Conservation (phyloP, 306 rosid species). For the Vigna mungo region DNA sequence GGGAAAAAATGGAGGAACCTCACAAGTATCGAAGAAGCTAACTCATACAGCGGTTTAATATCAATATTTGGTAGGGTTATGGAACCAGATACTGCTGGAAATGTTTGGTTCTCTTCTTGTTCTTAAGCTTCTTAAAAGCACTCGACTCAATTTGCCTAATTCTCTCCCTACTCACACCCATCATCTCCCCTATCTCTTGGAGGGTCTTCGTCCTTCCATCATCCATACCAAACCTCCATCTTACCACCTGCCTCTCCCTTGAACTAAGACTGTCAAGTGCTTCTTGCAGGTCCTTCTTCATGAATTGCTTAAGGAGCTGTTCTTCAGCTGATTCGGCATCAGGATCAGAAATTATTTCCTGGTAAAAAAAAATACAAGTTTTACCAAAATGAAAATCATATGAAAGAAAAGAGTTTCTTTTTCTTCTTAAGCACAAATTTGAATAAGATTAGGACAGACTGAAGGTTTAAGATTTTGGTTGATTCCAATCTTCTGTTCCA, state of each 20-base stretch:
- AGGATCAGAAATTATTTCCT: slow-evolving; percentile 84
- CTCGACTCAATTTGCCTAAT: slow-evolving; percentile 87
- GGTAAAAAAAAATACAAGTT: slow-evolving; percentile 18
- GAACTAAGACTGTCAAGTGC: slow-evolving; percentile 79
- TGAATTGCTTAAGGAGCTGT: slow-evolving; percentile 67
- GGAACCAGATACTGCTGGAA: slow-evolving; percentile 82
- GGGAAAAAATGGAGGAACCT: slow-evolving; percentile 40
- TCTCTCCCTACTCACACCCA: slow-evolving; percentile 98
- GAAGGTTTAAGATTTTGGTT: slow-evolving; percentile 90
- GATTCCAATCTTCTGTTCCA: slow-evolving; percentile 90
- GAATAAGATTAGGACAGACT: slow-evolving; percentile 59
- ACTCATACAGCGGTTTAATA: slow-evolving; percentile 37
- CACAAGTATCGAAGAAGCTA: slow-evolving; percentile 40
- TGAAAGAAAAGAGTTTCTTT: neutral
- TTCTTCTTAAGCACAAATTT: slow-evolving; percentile 17
- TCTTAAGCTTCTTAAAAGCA: slow-evolving; percentile 91
- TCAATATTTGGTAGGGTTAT: slow-evolving; percentile 52
- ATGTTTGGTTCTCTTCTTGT: slow-evolving; percentile 85
- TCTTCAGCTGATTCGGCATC: slow-evolving; percentile 84
- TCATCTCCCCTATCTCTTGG: slow-evolving; percentile 93
- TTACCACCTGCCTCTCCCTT: slow-evolving; percentile 83
- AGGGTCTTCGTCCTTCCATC: slow-evolving; percentile 95
- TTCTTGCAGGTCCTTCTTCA: slow-evolving; percentile 85
- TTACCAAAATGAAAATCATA: slow-evolving; percentile 45
- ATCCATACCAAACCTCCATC: slow-evolving; percentile 97